Evolutionary conservation across 176 grass and related monocot genomes (phyloP), one percentile per base, ranked within the genome.

Genomic region (Zea mays): DNA sequence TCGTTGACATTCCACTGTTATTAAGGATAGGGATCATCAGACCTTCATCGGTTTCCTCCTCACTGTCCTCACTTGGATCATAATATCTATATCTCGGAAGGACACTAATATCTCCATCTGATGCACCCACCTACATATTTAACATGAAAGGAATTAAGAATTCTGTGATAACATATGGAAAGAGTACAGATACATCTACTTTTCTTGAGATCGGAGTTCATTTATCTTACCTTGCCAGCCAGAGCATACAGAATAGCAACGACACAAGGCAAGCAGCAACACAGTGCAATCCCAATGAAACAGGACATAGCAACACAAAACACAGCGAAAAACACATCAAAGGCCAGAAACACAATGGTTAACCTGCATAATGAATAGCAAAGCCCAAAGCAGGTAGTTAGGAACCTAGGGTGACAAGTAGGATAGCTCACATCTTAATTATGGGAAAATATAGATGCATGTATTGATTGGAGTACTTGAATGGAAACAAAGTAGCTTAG

Each of bases 211-310:
- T 46, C 8, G 41, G 4, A 75, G 69, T 77, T 69, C 3, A 39
- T 40, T 45, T 27, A 2, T 68, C 77, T 89, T 87, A 96, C 96
- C 90, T 99, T 90, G 21, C 90, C 92, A 66, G 86, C 90, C 21
- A 99, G 77, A 57, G 87, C 85, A 87, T 95, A 99, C n/a, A 99
- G 90, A 71, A 99, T 93, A 76, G 92, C 90, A 19, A 99, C 88
- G 10, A 99, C 88, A 44, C 92, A 99, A 73, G 96, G 96, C 67
- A 99, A 86, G 85, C 96, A 99, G 71, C 96, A 99, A 75, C 92
- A 99, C 36, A 99, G 90, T 17, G 96, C 96, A 83, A 99, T 89
- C 7, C 92, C 92, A 84, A 99, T 99, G 54, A 96, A 83, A 57
- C 85, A 99, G 12, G 96, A 88, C 55, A 99, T 85, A 83, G 65